Percentiles rank a stretch among this genome's conserved stretches.
These are phyloP conservation scores for Nematocida major DNA, from an alignment of 371 early-diverging fungal genomes.

Conservation along the genomic window DNA sequence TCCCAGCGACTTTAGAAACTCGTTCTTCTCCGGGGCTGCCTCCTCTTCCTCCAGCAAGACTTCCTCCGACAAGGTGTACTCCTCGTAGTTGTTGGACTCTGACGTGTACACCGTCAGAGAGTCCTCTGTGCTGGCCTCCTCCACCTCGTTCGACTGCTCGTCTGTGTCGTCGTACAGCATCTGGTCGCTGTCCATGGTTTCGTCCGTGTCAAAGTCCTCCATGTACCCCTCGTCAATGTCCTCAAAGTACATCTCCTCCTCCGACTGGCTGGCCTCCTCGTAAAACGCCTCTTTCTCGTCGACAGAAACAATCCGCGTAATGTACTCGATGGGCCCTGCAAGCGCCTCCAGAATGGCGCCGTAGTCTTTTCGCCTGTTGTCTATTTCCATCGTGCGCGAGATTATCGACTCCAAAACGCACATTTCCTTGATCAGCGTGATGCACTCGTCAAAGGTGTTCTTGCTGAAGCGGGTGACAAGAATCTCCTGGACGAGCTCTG, in stretches of 20 bases:
- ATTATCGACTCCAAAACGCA: not conserved
- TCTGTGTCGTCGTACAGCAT: conserved; percentile 6
- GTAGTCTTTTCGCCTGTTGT: conserved; percentile 7
- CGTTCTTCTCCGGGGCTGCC: not conserved
- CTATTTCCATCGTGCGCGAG: conserved; percentile 1
- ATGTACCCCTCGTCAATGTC: conserved; percentile 30
- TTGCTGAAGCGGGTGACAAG: conserved; percentile 23
- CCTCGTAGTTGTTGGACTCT: conserved; percentile 6
- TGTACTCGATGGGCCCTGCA: conserved; percentile 8
- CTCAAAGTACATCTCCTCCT: conserved; percentile 4
- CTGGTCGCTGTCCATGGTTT: conserved; percentile 31
- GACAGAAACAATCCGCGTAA: not conserved
- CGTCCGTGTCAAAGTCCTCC: conserved; percentile 51
- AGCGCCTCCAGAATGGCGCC: not conserved
- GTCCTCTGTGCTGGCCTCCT: not conserved
- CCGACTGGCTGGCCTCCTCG: conserved; percentile 11
- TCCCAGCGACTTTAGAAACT: conserved; percentile 14
- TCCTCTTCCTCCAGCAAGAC: not conserved
- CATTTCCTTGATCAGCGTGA: not conserved
- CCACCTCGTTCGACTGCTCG: conserved; percentile 4
- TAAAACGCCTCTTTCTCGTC: conserved; percentile 42
- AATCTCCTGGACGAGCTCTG: conserved; percentile 26
- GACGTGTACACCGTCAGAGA: not conserved
- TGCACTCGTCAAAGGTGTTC: conserved; percentile 28
- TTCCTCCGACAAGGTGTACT: not conserved